These are phyloP conservation scores for Mortierella sp. DNA, from an alignment of 371 early-diverging fungal genomes.

Conservation along the genomic window DNA sequence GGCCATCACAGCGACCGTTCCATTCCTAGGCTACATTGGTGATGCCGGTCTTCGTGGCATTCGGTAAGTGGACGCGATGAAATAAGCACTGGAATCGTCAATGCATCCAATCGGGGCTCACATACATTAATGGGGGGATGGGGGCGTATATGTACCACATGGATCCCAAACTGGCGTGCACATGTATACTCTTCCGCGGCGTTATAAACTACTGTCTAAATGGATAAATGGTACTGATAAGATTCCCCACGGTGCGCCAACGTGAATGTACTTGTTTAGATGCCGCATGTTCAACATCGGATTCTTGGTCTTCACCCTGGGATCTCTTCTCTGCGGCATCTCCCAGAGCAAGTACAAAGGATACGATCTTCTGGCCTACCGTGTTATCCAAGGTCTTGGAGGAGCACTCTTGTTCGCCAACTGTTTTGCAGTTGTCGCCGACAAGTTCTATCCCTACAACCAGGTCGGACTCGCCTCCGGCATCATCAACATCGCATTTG, in stretches of 20 bases:
- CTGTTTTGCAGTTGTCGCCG: conserved; percentile 52
- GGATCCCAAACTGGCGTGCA: too few species aligned
- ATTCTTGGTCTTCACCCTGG: conserved; percentile 48
- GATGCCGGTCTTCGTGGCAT: conserved; percentile 47
- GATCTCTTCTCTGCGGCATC: conserved; percentile 42
- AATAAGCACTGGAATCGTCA: background rate
- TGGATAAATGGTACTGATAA: background rate
- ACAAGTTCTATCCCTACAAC: conserved; percentile 52
- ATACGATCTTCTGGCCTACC: conserved; percentile 41
- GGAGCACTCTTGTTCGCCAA: conserved; percentile 48
- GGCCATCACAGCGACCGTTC: conserved; percentile 44
- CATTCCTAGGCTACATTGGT: conserved; percentile 37
- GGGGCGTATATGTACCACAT: too few species aligned
- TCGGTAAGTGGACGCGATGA: conserved; percentile 24
- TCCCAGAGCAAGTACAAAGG: conserved; percentile 43
- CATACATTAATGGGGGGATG: background rate
- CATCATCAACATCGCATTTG: conserved; percentile 53
- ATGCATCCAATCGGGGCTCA: background rate
- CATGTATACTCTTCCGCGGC: too few species aligned
- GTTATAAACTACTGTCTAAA: too few species aligned
- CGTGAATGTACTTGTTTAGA: conserved; percentile 6
- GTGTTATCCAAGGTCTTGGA: conserved; percentile 50
- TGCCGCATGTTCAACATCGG: conserved; percentile 51
- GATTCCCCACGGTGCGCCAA: background rate
- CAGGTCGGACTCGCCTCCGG: conserved; percentile 50